phyloP scores from a whole-genome alignment of 805 yeast genomes.

The Starmerella sirachaensis region DNA sequence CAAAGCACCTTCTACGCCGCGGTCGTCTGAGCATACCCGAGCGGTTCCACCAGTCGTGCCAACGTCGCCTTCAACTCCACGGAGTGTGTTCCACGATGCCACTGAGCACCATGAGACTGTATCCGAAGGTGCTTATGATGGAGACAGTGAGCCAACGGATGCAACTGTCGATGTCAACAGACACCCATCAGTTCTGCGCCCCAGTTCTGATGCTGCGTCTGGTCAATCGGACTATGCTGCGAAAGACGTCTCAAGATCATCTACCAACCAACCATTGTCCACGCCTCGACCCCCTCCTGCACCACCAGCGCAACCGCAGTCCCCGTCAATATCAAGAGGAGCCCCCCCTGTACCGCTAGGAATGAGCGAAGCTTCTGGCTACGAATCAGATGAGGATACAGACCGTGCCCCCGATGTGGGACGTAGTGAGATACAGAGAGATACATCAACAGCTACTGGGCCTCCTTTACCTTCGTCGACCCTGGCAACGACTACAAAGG shows the following conservation, averaged over 20 bases:
- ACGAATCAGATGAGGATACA: slow-evolving; percentile 8
- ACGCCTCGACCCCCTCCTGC: slow-evolving; percentile 10
- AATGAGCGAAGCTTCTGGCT: slow-evolving; percentile 4
- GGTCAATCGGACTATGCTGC: too few relatives aligned
- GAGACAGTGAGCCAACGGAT: slow-evolving; percentile 5
- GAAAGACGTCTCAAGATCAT: too few relatives aligned
- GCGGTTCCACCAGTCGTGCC: slow-evolving; percentile 4
- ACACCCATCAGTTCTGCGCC: slow-evolving; percentile 1
- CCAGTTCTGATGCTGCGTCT: too few relatives aligned
- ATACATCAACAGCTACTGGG: too few relatives aligned
- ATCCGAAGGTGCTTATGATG: slow-evolving; percentile 6
- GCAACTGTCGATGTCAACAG: background rate
- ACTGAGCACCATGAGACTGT: slow-evolving; percentile 1
- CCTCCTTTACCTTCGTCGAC: too few relatives aligned
- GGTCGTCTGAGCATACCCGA: slow-evolving; percentile 1
- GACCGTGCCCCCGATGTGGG: slow-evolving; percentile 8
- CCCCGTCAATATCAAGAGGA: slow-evolving; percentile 7
- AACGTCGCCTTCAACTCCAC: too few relatives aligned
- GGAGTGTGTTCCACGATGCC: slow-evolving; percentile 2
- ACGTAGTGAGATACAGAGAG: too few relatives aligned
- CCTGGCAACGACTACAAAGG: too few relatives aligned
- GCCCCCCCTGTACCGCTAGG: background rate
- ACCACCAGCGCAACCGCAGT: slow-evolving; percentile 10
- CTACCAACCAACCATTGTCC: too few relatives aligned
- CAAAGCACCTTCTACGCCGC: background rate